Conservation (phyloP, 2,329 filamentous ascomycete species). For the Colletotrichum acutatum region DNA sequence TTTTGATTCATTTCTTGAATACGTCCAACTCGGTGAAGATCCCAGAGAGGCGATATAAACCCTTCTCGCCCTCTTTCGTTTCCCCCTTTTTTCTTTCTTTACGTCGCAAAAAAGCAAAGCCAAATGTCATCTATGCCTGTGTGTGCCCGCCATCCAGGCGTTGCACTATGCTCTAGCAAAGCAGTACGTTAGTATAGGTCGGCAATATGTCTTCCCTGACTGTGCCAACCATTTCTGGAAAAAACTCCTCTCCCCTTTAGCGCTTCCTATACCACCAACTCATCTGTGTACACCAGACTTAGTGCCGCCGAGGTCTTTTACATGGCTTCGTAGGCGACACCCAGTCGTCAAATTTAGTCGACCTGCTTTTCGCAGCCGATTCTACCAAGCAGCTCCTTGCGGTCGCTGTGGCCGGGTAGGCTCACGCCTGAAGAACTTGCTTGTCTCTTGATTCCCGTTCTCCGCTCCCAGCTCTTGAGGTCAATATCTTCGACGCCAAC, state of each 20-base stretch:
- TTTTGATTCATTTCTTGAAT: conserved; percentile 27
- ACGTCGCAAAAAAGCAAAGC: conserved; percentile 6
- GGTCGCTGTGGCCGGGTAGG: conserved; percentile 76
- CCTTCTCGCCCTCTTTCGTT: conserved; percentile 1
- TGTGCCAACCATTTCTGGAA: background rate
- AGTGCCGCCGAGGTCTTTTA: background rate
- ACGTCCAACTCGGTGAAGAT: conserved; percentile 19
- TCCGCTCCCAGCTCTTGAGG: conserved; percentile 71
- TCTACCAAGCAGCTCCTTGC: conserved; percentile 82
- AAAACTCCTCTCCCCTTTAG: conserved; percentile 4
- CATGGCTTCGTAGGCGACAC: background rate
- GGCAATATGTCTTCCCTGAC: conserved; percentile 4
- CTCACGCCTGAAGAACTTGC: conserved; percentile 69
- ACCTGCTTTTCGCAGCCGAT: conserved; percentile 86
- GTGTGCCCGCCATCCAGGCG: conserved; percentile 30
- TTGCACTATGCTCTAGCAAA: conserved; percentile 25
- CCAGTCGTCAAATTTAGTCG: conserved; percentile 47
- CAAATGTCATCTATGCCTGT: conserved; percentile 31
- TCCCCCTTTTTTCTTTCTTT: background rate
- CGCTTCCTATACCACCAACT: background rate
- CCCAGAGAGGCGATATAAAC: conserved; percentile 1
- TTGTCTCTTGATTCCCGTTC: conserved; percentile 64
- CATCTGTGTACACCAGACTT: conserved; percentile 1
- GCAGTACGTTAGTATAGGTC: conserved; percentile 10
- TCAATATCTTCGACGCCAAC: conserved; percentile 79